A percentile compares a stretch with the other conserved stretches of the same genome.
Conservation (phyloP, 1,284 basidiomycete species). For the Irpex lacteus region DNA sequence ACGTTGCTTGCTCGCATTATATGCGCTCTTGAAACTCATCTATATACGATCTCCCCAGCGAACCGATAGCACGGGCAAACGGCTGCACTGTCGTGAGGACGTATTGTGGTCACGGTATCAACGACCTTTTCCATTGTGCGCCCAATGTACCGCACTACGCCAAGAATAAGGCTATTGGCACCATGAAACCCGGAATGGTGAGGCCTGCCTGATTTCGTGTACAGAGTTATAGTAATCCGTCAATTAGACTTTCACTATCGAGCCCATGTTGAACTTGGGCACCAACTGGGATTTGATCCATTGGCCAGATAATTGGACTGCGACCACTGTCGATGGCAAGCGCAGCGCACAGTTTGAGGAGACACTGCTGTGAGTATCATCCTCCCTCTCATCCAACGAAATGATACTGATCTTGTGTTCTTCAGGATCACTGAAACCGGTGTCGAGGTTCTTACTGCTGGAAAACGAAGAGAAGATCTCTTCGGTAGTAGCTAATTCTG, state of each 20-base stretch:
- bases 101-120: constrained; percentile 91
- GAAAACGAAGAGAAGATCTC: constrained; percentile 13
- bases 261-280: constrained; percentile 94
- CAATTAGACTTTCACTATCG: constrained; percentile 67
- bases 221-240: neutral
- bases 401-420: constrained; percentile 11
- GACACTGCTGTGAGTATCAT: constrained; percentile 69
- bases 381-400: neutral
- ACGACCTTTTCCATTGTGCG: constrained; percentile 75
- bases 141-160: constrained; percentile 86
- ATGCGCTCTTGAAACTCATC: neutral
- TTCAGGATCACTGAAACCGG: constrained; percentile 88
- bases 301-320: constrained; percentile 94
- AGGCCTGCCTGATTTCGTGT: constrained; percentile 19
- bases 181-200: constrained; percentile 85
- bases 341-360: constrained; percentile 95
- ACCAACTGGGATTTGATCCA: constrained; percentile 69
- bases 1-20: constrained; percentile 27
- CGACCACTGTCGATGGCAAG: constrained; percentile 87
- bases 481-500: constrained; percentile 8
- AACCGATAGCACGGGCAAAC: constrained; percentile 77
- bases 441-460: constrained; percentile 82
- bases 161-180: constrained; percentile 80
- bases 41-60: constrained; percentile 40
- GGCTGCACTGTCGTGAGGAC: constrained; percentile 84